A percentile compares a stretch with the other conserved stretches of the same genome.
Conservation (phyloP, 345 rosid genomes). For the rapeseed (Brassica napus) region DNA sequence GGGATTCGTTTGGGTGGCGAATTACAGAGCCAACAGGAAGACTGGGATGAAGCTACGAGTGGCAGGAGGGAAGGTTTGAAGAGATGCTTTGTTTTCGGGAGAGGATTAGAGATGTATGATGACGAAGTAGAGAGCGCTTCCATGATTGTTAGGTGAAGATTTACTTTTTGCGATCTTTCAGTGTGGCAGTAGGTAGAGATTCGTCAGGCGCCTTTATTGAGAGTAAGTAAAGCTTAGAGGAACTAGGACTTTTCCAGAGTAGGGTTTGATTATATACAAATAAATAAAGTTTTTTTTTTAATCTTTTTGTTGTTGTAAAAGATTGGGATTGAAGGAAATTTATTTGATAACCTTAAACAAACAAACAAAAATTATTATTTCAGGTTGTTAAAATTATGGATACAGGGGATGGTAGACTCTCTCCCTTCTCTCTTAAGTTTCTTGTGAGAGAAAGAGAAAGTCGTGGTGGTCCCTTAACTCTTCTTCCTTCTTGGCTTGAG, state of each 20-base stretch:
- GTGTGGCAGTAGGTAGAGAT: slow-evolving; percentile 9
- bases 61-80: slow-evolving; percentile 31
- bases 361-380: not conserved
- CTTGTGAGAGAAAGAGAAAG: too few species aligned
- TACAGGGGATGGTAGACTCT: too few species aligned
- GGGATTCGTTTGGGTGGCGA: slow-evolving; percentile 40
- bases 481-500: too few species aligned
- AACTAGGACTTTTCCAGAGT: slow-evolving; percentile 28
- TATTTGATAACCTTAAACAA: not conserved
- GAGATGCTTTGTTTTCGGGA: slow-evolving; percentile 46
- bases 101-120: slow-evolving; percentile 32
- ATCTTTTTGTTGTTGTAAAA: not conserved
- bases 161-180: not conserved
- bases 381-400: not conserved
- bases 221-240: slow-evolving; percentile 3
- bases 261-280: slow-evolving; percentile 20
- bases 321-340: not conserved
- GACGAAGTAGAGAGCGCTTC: slow-evolving; percentile 58
- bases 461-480: too few species aligned
- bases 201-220: slow-evolving; percentile 9
- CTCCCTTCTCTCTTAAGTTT: too few species aligned
- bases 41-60: slow-evolving; percentile 33
- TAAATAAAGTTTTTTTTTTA: not conserved
- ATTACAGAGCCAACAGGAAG: slow-evolving; percentile 40
- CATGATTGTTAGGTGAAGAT: slow-evolving; percentile 41